phyloP scores from a whole-genome alignment of 148 eudicot species.

The Limonium bicolor region DNA sequence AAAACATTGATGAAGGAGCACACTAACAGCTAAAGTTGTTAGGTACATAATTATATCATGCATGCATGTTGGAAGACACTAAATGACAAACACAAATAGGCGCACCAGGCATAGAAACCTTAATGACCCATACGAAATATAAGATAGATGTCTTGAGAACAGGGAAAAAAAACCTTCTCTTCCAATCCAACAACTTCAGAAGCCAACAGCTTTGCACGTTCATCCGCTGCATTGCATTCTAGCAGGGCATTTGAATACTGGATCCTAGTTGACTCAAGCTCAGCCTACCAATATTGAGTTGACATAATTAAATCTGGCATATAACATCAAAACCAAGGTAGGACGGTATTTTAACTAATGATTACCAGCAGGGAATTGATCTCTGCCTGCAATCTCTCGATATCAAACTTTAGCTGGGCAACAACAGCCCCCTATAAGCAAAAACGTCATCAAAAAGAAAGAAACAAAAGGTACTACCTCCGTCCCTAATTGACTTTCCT shows the following conservation, averaged over 20 bases:
- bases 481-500: no score
- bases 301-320: slow-evolving; percentile 15
- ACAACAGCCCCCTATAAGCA: slow-evolving; percentile 58
- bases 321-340: neutral
- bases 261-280: slow-evolving; percentile 64
- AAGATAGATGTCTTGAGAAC: no score
- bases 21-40: no score
- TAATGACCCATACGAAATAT: no score
- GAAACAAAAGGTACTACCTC: no score
- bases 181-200: slow-evolving; percentile 95
- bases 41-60: no score
- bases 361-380: slow-evolving; percentile 69
- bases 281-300: slow-evolving; percentile 50
- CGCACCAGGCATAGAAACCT: no score
- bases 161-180: slow-evolving; percentile 54
- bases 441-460: slow-evolving; percentile 1
- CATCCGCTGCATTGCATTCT: slow-evolving; percentile 97
- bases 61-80: no score
- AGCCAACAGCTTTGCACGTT: slow-evolving; percentile 92
- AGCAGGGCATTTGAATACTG: slow-evolving; percentile 79
- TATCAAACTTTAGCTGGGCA: slow-evolving; percentile 60
- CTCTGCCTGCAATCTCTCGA: slow-evolving; percentile 67
- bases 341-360: slow-evolving; percentile 2
- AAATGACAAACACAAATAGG: no score
- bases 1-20: neutral